Evolutionary conservation across 2,329 filamentous ascomycete species (phyloP).

Genomic region (Apiospora marii): DNA sequence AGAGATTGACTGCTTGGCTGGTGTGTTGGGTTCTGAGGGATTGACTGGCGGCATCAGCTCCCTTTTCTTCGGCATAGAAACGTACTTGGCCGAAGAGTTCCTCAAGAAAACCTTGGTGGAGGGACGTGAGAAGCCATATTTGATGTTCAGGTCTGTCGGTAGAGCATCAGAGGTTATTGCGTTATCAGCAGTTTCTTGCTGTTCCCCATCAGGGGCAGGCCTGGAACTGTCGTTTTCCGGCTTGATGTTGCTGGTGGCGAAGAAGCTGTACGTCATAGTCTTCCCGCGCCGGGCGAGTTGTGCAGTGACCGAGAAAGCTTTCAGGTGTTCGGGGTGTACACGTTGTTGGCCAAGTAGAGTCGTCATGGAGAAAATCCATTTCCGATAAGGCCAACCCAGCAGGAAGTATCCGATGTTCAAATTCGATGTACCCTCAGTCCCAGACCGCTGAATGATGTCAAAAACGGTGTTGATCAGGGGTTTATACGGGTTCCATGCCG

Average conservation of each 20-base stretch:
- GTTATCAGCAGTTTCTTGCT: background rate
- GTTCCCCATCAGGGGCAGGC: background rate
- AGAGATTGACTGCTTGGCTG: background rate
- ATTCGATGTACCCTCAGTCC: constrained; percentile 43
- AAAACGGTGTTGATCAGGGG: constrained; percentile 43
- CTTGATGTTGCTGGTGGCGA: constrained; percentile 29
- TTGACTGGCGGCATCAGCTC: background rate
- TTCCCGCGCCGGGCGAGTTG: constrained; percentile 49
- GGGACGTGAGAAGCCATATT: constrained; percentile 20
- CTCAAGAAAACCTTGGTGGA: background rate
- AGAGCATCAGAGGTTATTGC: background rate
- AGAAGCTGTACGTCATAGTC: constrained; percentile 52
- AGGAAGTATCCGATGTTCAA: constrained; percentile 41
- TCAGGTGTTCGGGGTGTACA: constrained; percentile 50
- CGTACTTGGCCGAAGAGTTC: background rate
- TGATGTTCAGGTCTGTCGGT: background rate
- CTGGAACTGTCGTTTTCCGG: constrained; percentile 12
- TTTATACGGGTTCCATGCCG: constrained; percentile 44
- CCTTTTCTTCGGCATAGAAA: background rate
- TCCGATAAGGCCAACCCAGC: constrained; percentile 42
- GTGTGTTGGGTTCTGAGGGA: background rate
- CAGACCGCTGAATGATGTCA: constrained; percentile 45
- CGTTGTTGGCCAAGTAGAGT: constrained; percentile 43
- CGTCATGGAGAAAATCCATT: constrained; percentile 45
- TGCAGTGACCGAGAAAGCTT: constrained; percentile 48